Evolutionary conservation across 1,284 basidiomycete species (phyloP).

Genomic region (Takashimella koratensis): DNA sequence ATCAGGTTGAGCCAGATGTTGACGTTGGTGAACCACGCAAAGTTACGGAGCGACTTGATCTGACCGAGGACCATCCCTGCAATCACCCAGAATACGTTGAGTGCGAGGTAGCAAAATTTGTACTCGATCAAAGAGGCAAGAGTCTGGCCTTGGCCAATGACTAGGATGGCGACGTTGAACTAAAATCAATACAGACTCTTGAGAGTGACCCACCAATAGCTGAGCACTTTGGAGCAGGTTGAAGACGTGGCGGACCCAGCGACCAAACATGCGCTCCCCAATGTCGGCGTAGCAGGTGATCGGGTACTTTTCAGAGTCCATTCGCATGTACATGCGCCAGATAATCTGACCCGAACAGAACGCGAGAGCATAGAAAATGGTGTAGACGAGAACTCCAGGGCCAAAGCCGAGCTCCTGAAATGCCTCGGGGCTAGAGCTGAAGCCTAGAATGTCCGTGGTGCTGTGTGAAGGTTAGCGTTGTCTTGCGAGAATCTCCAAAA

Average conservation of each 20-base stretch:
- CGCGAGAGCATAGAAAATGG: constrained; percentile 11
- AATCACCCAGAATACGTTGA: constrained; percentile 7
- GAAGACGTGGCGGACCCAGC: constrained; percentile 5
- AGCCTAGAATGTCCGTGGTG: constrained; percentile 35
- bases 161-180: constrained; percentile 8
- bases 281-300: constrained; percentile 18
- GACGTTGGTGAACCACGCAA: constrained; percentile 10
- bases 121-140: constrained; percentile 6
- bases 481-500: not conserved
- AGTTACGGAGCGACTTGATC: constrained; percentile 12
- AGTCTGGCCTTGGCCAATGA: constrained; percentile 7
- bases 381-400: constrained; percentile 26
- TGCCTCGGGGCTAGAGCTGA: constrained; percentile 39
- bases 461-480: not conserved
- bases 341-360: constrained; percentile 17
- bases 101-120: constrained; percentile 14
- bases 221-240: constrained; percentile 13
- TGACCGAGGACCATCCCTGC: constrained; percentile 9
- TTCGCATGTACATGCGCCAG: constrained; percentile 16
- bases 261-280: constrained; percentile 15
- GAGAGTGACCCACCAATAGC: constrained; percentile 4
- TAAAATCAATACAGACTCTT: too few species aligned
- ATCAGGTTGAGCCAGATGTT: constrained; percentile 8
- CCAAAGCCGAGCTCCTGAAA: constrained; percentile 28
- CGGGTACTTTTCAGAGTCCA: constrained; percentile 17